phyloP scores from a whole-genome alignment of 1,139 yeast species.

The Maudiozyma humilis region DNA sequence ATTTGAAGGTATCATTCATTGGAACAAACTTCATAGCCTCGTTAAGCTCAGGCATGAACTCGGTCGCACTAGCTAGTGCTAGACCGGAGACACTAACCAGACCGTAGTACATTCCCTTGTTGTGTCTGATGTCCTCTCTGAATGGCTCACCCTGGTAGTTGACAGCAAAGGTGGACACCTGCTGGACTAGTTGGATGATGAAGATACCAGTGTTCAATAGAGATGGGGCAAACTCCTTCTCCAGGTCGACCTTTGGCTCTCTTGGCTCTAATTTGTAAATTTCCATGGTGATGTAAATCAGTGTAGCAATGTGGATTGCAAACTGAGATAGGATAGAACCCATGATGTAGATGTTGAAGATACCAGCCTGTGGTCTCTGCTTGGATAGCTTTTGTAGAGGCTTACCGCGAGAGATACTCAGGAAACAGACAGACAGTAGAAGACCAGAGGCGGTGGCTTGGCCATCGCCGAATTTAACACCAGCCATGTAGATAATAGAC shows the following conservation, averaged over 20 bases:
- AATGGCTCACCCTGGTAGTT: slow-evolving; percentile 97
- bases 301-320: slow-evolving; percentile 78
- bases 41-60: slow-evolving; percentile 88
- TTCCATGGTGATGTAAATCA: slow-evolving; percentile 74
- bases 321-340: slow-evolving; percentile 96
- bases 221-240: slow-evolving; percentile 81
- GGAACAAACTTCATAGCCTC: slow-evolving; percentile 87
- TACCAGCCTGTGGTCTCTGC: slow-evolving; percentile 97
- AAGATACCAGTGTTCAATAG: slow-evolving; percentile 93
- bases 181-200: slow-evolving; percentile 88
- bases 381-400: slow-evolving; percentile 83
- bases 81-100: slow-evolving; percentile 82
- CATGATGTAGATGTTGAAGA: slow-evolving; percentile 90
- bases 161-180: slow-evolving; percentile 94
- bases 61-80: slow-evolving; percentile 89
- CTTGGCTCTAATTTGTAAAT: slow-evolving; percentile 87
- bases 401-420: slow-evolving; percentile 89
- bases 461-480: slow-evolving; percentile 96
- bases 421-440: slow-evolving; percentile 85
- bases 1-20: slow-evolving; percentile 67
- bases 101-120: slow-evolving; percentile 96
- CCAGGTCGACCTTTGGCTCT: slow-evolving; percentile 80
- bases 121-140: slow-evolving; percentile 81
- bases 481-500: slow-evolving; percentile 89
- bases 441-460: slow-evolving; percentile 93